These are phyloP conservation scores for Chrysoporthe puriensis DNA, from an alignment of 2,329 filamentous ascomycete genomes.

Conservation along the genomic window DNA sequence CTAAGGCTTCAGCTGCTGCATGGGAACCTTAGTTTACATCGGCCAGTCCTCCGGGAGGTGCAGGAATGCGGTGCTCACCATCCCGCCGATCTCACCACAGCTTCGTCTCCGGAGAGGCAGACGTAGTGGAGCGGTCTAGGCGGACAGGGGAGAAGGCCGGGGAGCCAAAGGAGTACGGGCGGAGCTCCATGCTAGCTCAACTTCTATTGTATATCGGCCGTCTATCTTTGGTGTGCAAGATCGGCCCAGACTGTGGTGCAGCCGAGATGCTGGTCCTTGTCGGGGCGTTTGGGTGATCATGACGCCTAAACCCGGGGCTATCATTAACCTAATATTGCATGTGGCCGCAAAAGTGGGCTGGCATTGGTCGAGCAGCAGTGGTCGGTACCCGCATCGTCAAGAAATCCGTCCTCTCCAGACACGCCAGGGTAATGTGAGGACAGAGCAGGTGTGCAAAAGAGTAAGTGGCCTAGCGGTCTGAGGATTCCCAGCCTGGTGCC, in stretches of 20 bases:
- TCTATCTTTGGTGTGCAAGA: neutral
- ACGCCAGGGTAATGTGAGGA: too few species aligned
- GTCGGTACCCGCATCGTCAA: too few species aligned
- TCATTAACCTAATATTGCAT: too few species aligned
- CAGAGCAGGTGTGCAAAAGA: too few species aligned
- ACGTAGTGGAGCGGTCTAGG: slow-evolving; percentile 7
- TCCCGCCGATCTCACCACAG: neutral
- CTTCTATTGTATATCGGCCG: neutral
- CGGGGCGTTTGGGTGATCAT: neutral
- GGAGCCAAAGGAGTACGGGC: neutral
- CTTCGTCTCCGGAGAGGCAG: neutral
- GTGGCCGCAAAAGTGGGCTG: too few species aligned
- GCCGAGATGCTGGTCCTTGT: slow-evolving; percentile 12
- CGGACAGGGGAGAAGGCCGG: neutral
- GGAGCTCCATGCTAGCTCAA: neutral
- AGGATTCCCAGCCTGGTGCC: too few species aligned
- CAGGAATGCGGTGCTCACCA: slow-evolving; percentile 4
- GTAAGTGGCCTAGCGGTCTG: too few species aligned
- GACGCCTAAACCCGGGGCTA: slow-evolving; percentile 1
- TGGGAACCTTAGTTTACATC: neutral
- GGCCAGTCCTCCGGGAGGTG: neutral
- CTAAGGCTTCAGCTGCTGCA: neutral
- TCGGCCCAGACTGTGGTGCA: slow-evolving; percentile 1
- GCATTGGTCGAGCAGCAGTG: too few species aligned
- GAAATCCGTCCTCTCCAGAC: too few species aligned